Evolutionary conservation across 768 basidiomycete species (phyloP).

Genomic region (Peribolospora kevripleyi): DNA sequence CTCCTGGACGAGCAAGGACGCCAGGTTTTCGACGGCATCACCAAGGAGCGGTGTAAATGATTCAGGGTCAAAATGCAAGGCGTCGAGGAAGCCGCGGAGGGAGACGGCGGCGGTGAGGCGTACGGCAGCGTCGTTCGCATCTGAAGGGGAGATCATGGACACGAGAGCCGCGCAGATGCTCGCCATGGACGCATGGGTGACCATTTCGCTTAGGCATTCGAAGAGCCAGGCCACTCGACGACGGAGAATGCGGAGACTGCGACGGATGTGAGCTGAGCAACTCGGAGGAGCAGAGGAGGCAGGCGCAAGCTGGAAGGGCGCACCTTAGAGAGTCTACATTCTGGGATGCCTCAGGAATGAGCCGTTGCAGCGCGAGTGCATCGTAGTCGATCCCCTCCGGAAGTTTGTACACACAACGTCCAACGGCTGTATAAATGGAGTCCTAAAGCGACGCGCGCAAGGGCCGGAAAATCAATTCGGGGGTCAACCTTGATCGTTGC

Average conservation of each 20-base stretch:
- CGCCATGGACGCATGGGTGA: conserved; percentile 33
- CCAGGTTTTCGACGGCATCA: conserved; percentile 35
- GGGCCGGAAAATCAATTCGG: too few relatives aligned
- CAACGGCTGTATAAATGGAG: too few relatives aligned
- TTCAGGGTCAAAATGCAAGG: conserved; percentile 35
- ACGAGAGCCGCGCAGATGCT: conserved; percentile 58
- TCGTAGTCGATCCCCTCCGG: too few relatives aligned
- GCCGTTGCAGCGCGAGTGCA: too few relatives aligned
- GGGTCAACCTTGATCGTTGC: too few relatives aligned
- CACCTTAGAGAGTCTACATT: not conserved
- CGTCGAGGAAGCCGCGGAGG: conserved; percentile 56
- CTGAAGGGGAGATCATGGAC: conserved; percentile 36
- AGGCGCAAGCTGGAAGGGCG: not conserved
- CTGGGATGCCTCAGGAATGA: not conserved
- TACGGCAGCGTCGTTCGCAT: conserved; percentile 62
- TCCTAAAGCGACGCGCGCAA: too few relatives aligned
- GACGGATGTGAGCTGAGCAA: not conserved
- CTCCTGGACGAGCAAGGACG: conserved; percentile 33
- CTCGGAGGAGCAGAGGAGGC: conserved; percentile 1
- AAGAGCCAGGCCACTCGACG: conserved; percentile 87
- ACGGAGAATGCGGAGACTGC: conserved; percentile 71
- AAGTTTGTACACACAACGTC: too few relatives aligned
- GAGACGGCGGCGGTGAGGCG: conserved; percentile 61
- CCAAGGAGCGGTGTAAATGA: conserved; percentile 47
- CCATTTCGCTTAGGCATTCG: conserved; percentile 53